These are phyloP conservation scores for Fusarium lyarnte DNA, from an alignment of 2,329 filamentous ascomycete species.

Conservation along the genomic window DNA sequence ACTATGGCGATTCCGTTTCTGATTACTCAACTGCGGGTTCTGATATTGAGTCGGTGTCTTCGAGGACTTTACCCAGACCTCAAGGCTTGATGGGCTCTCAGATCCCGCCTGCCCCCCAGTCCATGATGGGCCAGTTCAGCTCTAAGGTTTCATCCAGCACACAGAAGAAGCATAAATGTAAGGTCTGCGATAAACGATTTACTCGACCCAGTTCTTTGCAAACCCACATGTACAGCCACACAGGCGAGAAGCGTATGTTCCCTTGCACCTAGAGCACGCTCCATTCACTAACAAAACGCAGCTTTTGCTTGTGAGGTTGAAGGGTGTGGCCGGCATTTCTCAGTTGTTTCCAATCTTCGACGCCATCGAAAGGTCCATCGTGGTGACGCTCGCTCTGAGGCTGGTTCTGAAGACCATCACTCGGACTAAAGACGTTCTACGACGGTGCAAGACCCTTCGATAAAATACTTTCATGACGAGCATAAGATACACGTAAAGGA, in stretches of 20 bases:
- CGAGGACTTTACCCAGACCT: conserved; percentile 84
- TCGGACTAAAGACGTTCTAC: conserved; percentile 58
- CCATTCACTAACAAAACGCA: conserved; percentile 50
- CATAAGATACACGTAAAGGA: neutral
- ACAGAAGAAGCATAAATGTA: conserved; percentile 99
- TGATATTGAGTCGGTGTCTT: conserved; percentile 83
- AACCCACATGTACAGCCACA: conserved; percentile 99
- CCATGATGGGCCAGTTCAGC: conserved; percentile 99
- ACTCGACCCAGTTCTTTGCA: conserved; percentile 93
- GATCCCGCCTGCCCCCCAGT: conserved; percentile 85
- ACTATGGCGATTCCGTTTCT: conserved; percentile 88
- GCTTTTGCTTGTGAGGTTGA: conserved; percentile 95
- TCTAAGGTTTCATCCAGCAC: conserved; percentile 95
- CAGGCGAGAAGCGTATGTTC: conserved; percentile 93
- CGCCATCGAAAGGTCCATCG: conserved; percentile 96
- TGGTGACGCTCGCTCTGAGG: conserved; percentile 70
- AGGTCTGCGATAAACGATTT: conserved; percentile 97
- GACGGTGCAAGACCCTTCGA: neutral
- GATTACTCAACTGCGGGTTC: conserved; percentile 93
- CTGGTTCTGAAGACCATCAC: conserved; percentile 70
- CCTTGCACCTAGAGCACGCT: neutral
- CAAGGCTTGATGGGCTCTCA: conserved; percentile 69
- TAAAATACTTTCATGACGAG: conserved; percentile 16
- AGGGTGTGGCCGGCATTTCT: conserved; percentile 95
- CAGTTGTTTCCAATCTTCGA: conserved; percentile 93